Percentiles rank a stretch among this genome's conserved stretches.
phyloP scores from a whole-genome alignment of 495 filamentous ascomycete species.

The Penicillium flavigenum region DNA sequence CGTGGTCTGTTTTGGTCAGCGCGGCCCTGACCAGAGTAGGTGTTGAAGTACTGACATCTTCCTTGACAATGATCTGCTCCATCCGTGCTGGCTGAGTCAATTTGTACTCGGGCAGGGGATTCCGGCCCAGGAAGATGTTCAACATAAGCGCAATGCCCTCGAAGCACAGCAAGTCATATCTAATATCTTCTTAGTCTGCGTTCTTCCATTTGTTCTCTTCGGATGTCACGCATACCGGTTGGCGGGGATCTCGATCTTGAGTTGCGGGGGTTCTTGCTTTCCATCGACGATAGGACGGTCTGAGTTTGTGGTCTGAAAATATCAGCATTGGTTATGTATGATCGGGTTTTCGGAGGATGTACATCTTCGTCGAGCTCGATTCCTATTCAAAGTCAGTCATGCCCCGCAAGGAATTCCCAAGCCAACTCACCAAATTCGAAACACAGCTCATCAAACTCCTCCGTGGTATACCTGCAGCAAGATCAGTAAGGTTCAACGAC shows the following conservation, averaged over 20 bases:
- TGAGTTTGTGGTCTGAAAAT: constrained; percentile 62
- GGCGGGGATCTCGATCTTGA: constrained; percentile 98
- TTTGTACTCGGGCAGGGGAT: constrained; percentile 72
- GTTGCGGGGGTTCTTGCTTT: constrained; percentile 81
- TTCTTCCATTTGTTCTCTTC: background rate
- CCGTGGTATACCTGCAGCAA: constrained; percentile 70
- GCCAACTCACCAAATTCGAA: constrained; percentile 84
- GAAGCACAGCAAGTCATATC: constrained; percentile 98
- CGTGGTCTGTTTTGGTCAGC: constrained; percentile 53
- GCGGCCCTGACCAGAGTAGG: background rate
- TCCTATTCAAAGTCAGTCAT: constrained; percentile 50
- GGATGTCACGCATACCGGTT: constrained; percentile 61
- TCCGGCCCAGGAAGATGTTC: constrained; percentile 84
- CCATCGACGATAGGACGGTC: constrained; percentile 72
- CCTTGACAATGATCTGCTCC: constrained; percentile 73
- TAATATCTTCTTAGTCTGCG: constrained; percentile 38
- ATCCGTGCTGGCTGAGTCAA: constrained; percentile 69
- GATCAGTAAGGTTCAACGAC: background rate
- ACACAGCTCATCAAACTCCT: constrained; percentile 94
- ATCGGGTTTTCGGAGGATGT: background rate
- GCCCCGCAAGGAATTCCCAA: constrained; percentile 25
- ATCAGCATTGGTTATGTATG: background rate
- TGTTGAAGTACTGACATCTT: constrained; percentile 52
- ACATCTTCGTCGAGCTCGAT: constrained; percentile 97
- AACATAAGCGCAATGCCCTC: constrained; percentile 95